Conservation (phyloP, 371 early-diverging fungal species). For the Saksenaea vasiformis region DNA sequence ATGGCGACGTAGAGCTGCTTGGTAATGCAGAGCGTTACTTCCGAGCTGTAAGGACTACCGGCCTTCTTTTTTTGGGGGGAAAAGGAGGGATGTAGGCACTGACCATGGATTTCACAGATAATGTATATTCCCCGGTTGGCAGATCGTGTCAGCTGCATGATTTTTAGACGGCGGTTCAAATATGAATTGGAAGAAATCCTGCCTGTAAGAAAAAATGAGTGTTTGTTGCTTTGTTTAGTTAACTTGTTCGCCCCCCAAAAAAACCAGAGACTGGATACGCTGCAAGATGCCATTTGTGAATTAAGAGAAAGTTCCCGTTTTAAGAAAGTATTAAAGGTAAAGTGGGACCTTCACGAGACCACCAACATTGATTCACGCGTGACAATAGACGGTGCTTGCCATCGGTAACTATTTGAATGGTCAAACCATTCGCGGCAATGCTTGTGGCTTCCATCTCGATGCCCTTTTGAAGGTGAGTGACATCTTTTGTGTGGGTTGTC, state of each 20-base stretch:
- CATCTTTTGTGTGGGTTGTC: too few species aligned
- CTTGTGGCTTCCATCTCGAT: conserved; percentile 77
- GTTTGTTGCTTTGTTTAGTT: conserved; percentile 18
- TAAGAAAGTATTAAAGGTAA: conserved; percentile 61
- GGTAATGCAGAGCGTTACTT: conserved; percentile 74
- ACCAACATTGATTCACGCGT: neutral
- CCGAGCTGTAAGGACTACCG: conserved; percentile 35
- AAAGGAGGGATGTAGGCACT: neutral
- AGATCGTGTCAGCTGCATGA: conserved; percentile 72
- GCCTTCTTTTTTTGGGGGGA: neutral
- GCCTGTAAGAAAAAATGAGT: conserved; percentile 46
- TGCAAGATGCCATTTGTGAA: conserved; percentile 34
- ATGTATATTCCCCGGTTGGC: conserved; percentile 72
- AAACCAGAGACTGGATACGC: conserved; percentile 21
- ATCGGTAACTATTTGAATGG: conserved; percentile 86
- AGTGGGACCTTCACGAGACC: neutral
- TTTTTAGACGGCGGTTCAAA: conserved; percentile 70
- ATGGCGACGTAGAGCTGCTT: conserved; percentile 63
- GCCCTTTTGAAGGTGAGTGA: conserved; percentile 67
- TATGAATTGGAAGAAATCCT: conserved; percentile 71
- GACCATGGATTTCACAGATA: conserved; percentile 35
- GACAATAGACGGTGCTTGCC: conserved; percentile 60
- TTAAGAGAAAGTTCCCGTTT: conserved; percentile 42
- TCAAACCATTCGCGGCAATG: conserved; percentile 79
- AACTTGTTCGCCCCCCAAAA: neutral